phyloP scores from a whole-genome alignment of 2,329 filamentous ascomycete species.

The Penicillium sp. region DNA sequence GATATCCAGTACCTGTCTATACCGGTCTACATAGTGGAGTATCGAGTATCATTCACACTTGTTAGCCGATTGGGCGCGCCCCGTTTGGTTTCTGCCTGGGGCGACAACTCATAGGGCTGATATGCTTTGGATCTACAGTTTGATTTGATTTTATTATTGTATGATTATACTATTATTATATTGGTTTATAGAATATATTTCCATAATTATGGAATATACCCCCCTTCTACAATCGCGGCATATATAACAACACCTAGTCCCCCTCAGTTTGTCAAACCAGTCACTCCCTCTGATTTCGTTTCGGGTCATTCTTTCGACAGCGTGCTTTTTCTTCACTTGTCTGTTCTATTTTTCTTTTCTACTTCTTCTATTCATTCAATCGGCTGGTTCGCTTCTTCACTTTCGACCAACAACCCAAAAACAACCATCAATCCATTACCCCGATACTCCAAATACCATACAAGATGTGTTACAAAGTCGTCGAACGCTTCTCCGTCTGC shows the following conservation, averaged over 20 bases:
- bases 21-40: background rate
- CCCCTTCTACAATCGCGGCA: background rate
- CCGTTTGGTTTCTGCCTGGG: conserved; percentile 8
- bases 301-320: background rate
- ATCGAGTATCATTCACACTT: background rate
- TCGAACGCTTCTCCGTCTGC: conserved; percentile 84
- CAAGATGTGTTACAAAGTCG: conserved; percentile 79
- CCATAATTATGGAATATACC: background rate
- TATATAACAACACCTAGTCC: background rate
- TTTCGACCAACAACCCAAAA: background rate
- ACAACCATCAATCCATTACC: background rate
- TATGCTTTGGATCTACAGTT: background rate
- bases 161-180: too few species aligned
- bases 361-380: background rate
- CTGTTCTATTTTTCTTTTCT: background rate
- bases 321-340: background rate
- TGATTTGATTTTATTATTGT: background rate
- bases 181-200: background rate
- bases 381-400: background rate
- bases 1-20: background rate
- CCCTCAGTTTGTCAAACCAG: background rate
- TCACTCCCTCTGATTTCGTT: background rate
- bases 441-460: background rate
- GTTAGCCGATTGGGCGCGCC: conserved; percentile 5
- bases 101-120: conserved; percentile 9